A percentile compares a stretch with the other conserved stretches of the same genome.
Evolutionary conservation across 345 rosid genomes (phyloP).

Genomic region (Gossypium mustelinum): DNA sequence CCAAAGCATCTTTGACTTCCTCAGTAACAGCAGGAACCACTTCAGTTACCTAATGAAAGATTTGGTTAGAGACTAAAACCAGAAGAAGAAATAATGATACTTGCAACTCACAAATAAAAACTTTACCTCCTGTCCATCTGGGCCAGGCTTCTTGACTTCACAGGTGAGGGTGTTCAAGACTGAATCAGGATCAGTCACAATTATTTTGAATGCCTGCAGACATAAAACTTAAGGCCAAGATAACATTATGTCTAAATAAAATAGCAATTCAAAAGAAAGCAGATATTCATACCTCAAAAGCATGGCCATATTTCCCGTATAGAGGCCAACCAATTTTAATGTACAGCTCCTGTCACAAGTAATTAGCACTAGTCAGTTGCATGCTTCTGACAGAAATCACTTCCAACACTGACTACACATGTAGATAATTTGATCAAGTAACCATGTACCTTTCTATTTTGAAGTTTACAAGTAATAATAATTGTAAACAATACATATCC

Average conservation of each 20-base stretch:
- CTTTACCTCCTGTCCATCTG: conserved; percentile 85
- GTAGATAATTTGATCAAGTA: no score
- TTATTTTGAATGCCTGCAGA: conserved; percentile 83
- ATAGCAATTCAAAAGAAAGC: not conserved
- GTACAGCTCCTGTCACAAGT: conserved; percentile 64
- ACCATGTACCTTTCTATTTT: no score
- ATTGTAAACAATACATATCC: no score
- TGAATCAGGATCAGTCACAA: conserved; percentile 87
- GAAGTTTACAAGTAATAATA: no score
- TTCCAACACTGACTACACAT: not conserved
- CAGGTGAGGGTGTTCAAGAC: conserved; percentile 72
- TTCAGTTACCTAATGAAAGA: conserved; percentile 52
- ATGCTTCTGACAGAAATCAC: not conserved
- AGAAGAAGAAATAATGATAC: not conserved
- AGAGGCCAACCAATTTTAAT: conserved; percentile 88
- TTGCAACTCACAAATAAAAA: conserved; percentile 7
- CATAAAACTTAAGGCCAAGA: not conserved
- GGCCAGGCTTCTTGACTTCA: conserved; percentile 80
- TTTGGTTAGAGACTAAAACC: conserved; percentile 9
- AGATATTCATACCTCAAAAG: conserved; percentile 71
- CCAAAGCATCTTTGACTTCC: conserved; percentile 80
- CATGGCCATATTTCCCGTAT: conserved; percentile 88
- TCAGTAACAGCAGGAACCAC: conserved; percentile 83
- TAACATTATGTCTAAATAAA: not conserved
- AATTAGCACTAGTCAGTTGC: not conserved